Evolutionary conservation across 305 asterid species (phyloP), one percentile per base, ranked within the genome.

Genomic region (Solanum aculeatissimum): DNA sequence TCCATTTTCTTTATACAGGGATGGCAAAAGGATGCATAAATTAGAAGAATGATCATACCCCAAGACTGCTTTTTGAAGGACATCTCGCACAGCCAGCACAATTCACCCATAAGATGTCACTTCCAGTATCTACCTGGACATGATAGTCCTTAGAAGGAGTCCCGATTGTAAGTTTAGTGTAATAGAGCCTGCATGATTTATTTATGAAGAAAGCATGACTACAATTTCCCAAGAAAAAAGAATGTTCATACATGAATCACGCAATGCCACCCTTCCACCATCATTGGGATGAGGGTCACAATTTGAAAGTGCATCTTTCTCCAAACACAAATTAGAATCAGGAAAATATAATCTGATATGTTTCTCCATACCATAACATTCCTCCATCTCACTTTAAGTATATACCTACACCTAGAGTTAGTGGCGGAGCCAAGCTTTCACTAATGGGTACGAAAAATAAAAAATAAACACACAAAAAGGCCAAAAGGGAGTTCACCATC

Each of bases 51-150:
- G 83, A 83, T 42, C 91, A 60, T 84, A 97, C 92, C 25, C 95
- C 89, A 32, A 97, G 96, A 85, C 85, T 91, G 87, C 97, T 95
- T 89, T 92, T 89, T 11, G 88, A 89, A 21, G 98, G 97, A 84
- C 99, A 95, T 29, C 87, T 87, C 7, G 84, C 84, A 62, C 98
- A 95, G 83, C 90, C 88, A 57, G 91, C 93, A 85, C 99, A 95
- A 85, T 94, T 95, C 88, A 97, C 97, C 99, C 98, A 97, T 62
- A 95, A 84, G 58, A 95, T 92, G 87, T 97, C 98, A 88, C 99
- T 95, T 83, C 99, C 99, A 7, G 98, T 95, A 79, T 97, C 99
- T 2, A 97, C 95, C 89, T 97, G 98, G 79, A 97, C 96, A 79
- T 92, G 90, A 87, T 90, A 97, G 77, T 94, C 96, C 29, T 86